Percentiles rank a stretch among this genome's conserved stretches.
phyloP scores from a whole-genome alignment of 345 rosid species.

The Linum lewisii region DNA sequence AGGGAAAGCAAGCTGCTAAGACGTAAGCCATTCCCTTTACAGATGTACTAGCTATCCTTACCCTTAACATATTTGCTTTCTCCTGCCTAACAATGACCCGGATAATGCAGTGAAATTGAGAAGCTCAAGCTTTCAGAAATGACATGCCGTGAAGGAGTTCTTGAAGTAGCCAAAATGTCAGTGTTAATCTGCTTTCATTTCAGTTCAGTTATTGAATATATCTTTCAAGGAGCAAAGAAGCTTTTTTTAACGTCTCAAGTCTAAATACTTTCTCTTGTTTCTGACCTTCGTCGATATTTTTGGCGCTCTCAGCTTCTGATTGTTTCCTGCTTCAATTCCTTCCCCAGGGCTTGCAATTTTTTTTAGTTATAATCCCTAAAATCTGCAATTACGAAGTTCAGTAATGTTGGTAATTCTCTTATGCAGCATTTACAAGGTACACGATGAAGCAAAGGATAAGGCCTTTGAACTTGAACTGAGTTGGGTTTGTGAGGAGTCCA shows the following conservation, averaged over 20 bases:
- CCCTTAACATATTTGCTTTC: neutral
- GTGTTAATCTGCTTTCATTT: conserved; percentile 14
- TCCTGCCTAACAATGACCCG: conserved; percentile 11
- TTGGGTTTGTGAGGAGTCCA: conserved; percentile 94
- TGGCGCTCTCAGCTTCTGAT: too few relatives aligned
- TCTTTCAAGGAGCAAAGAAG: too few relatives aligned
- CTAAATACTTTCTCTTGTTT: too few relatives aligned
- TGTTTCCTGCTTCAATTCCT: too few relatives aligned
- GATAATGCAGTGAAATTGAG: conserved; percentile 71
- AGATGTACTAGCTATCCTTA: neutral
- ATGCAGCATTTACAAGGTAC: conserved; percentile 84
- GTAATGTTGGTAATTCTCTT: too few relatives aligned
- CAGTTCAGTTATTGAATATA: too few relatives aligned
- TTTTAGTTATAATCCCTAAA: neutral
- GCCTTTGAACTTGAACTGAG: conserved; percentile 95
- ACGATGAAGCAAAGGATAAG: conserved; percentile 97
- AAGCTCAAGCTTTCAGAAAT: conserved; percentile 87
- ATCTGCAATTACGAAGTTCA: too few relatives aligned
- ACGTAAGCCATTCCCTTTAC: conserved; percentile 54
- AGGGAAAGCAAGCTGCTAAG: conserved; percentile 97
- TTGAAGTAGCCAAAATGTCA: conserved; percentile 95
- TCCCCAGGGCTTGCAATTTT: neutral
- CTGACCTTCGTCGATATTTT: too few relatives aligned
- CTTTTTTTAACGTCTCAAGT: neutral
- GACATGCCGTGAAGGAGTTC: conserved; percentile 92